Conservation (phyloP, 2,329 filamentous ascomycete genomes). For the Alternaria consortialis region DNA sequence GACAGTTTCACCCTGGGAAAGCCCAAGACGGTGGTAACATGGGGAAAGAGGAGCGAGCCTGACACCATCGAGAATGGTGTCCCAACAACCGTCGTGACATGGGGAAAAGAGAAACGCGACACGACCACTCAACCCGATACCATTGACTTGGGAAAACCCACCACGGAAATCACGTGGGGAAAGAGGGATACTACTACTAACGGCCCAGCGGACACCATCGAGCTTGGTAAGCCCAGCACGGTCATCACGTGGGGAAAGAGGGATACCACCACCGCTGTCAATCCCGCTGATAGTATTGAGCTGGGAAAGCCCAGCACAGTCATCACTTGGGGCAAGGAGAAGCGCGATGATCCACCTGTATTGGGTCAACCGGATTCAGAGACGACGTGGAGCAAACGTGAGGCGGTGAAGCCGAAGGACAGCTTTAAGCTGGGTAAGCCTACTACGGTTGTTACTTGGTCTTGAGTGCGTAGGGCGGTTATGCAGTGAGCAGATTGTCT, state of each 20-base stretch:
- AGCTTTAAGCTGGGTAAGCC: slow-evolving; percentile 25
- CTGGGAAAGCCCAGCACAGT: slow-evolving; percentile 5
- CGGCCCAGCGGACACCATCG: slow-evolving; percentile 13
- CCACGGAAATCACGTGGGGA: slow-evolving; percentile 21
- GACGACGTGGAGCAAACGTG: slow-evolving; percentile 33
- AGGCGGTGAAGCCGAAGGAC: slow-evolving; percentile 18
- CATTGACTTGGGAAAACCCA: neutral
- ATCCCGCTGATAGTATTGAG: slow-evolving; percentile 14
- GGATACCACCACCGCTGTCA: neutral
- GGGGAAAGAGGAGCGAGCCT: slow-evolving; percentile 5
- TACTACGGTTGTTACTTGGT: slow-evolving; percentile 29
- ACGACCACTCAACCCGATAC: neutral
- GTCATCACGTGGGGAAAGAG: slow-evolving; percentile 15
- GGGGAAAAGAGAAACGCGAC: slow-evolving; percentile 8
- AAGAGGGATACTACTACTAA: neutral
- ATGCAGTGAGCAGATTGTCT: neutral
- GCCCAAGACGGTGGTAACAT: neutral
- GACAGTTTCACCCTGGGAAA: slow-evolving; percentile 13
- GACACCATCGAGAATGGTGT: neutral
- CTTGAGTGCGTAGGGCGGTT: neutral
- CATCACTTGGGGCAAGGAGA: slow-evolving; percentile 16
- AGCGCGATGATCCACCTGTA: slow-evolving; percentile 18
- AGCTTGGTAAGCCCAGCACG: slow-evolving; percentile 6
- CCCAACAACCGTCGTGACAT: neutral
- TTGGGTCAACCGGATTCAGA: slow-evolving; percentile 16